Conservation (phyloP, 1,284 basidiomycete genomes). For the Ceratobasidium theobromae region DNA sequence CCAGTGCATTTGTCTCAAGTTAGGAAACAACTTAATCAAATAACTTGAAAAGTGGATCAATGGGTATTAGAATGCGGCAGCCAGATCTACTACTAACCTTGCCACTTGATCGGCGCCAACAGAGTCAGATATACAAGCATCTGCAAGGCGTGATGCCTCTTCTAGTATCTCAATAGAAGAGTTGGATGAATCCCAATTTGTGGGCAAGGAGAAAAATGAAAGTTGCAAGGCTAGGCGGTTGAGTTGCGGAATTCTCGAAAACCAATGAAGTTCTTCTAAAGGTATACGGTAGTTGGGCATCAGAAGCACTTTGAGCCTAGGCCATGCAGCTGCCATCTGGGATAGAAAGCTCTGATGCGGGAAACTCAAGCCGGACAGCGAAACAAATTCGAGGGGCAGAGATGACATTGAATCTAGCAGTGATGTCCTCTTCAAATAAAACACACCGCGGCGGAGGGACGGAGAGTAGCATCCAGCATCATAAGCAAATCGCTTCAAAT, state of each 20-base stretch:
- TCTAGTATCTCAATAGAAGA: background rate
- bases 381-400: background rate
- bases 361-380: background rate
- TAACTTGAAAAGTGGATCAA: background rate
- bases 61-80: background rate
- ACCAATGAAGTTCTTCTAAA: background rate
- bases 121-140: background rate
- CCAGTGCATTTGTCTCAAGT: background rate
- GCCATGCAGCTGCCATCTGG: background rate
- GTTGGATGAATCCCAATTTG: background rate
- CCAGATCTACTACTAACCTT: background rate
- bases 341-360: background rate
- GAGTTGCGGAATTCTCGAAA: background rate
- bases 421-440: background rate
- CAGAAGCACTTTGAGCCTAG: background rate
- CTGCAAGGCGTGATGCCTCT: background rate
- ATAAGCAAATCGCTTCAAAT: background rate
- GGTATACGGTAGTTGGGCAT: background rate
- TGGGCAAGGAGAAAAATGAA: background rate
- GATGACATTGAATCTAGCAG: background rate
- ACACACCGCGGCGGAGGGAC: background rate
- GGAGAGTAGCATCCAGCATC: background rate
- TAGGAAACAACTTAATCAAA: background rate
- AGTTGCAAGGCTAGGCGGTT: background rate
- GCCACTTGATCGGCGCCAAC: background rate